Evolutionary conservation across 2,329 filamentous ascomycete genomes (phyloP).

Genomic region (Trichophyton rubrum): DNA sequence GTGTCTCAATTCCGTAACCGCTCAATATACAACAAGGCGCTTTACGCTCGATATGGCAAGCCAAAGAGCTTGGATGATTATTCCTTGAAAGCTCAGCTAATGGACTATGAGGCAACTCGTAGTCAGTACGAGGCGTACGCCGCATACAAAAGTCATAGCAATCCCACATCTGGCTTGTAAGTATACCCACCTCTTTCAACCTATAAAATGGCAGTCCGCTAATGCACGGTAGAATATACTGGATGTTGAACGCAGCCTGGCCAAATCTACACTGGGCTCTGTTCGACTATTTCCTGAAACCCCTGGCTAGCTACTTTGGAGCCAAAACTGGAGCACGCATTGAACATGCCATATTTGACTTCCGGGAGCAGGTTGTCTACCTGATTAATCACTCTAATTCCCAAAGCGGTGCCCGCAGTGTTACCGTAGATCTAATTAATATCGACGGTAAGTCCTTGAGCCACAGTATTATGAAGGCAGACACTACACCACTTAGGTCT

Average conservation of each 20-base stretch:
- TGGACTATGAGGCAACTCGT: slow-evolving; percentile 52
- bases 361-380: slow-evolving; percentile 35
- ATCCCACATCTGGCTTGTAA: slow-evolving; percentile 44
- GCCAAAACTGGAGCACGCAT: slow-evolving; percentile 39
- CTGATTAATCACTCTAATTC: slow-evolving; percentile 44
- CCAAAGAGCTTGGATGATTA: slow-evolving; percentile 46
- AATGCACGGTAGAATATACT: slow-evolving; percentile 39
- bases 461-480: slow-evolving; percentile 19
- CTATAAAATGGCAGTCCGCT: not conserved
- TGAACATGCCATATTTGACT: slow-evolving; percentile 48
- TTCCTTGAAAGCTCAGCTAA: slow-evolving; percentile 46
- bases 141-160: slow-evolving; percentile 37
- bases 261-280: slow-evolving; percentile 53
- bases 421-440: slow-evolving; percentile 41
- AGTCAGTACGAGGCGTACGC: slow-evolving; percentile 48
- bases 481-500: slow-evolving; percentile 37
- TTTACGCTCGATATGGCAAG: slow-evolving; percentile 41
- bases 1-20: slow-evolving; percentile 41
- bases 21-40: slow-evolving; percentile 44
- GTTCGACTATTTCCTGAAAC: slow-evolving; percentile 51
- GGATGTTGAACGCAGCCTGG: slow-evolving; percentile 57
- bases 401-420: slow-evolving; percentile 27
- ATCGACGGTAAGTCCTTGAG: slow-evolving; percentile 35
- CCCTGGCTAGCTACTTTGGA: slow-evolving; percentile 48
- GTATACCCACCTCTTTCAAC: not conserved